phyloP scores from a whole-genome alignment of 768 basidiomycete species.

The Fistulinella prunicolor region DNA sequence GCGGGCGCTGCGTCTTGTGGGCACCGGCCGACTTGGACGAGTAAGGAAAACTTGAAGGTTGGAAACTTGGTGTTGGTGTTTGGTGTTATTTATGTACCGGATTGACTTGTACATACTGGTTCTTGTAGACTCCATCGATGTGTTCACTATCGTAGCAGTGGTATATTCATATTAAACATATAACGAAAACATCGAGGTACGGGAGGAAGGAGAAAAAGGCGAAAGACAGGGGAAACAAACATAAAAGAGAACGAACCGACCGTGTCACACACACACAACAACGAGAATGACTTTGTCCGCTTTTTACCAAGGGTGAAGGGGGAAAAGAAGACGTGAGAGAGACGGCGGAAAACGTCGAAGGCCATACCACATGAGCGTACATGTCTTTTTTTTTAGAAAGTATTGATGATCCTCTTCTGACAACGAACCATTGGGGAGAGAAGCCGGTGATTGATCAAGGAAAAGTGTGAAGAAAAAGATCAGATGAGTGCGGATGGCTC shows the following conservation, averaged over 20 bases:
- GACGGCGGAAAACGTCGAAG: slow-evolving; percentile 14
- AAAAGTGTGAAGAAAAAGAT: slow-evolving; percentile 14
- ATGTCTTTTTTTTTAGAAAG: slow-evolving; percentile 8
- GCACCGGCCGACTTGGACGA: slow-evolving; percentile 40
- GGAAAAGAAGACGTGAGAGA: slow-evolving; percentile 18
- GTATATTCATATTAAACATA: slow-evolving; percentile 22
- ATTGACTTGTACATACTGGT: no score
- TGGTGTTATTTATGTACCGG: no score
- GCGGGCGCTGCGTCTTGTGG: slow-evolving; percentile 81
- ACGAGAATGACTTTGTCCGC: slow-evolving; percentile 11
- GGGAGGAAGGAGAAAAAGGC: neutral
- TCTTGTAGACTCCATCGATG: no score
- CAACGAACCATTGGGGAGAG: slow-evolving; percentile 6
- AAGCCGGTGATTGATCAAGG: slow-evolving; percentile 13
- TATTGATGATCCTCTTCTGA: neutral
- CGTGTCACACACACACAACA: slow-evolving; percentile 26
- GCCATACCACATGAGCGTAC: slow-evolving; percentile 28
- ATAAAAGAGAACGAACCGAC: slow-evolving; percentile 28
- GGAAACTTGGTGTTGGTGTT: no score
- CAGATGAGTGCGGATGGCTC: slow-evolving; percentile 27
- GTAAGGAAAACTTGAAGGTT: neutral
- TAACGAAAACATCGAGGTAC: slow-evolving; percentile 7
- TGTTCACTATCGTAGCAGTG: neutral
- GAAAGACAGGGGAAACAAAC: neutral
- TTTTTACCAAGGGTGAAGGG: slow-evolving; percentile 23